phyloP scores from a whole-genome alignment of 768 basidiomycete genomes.

The Rhizopogon salebrosus region DNA sequence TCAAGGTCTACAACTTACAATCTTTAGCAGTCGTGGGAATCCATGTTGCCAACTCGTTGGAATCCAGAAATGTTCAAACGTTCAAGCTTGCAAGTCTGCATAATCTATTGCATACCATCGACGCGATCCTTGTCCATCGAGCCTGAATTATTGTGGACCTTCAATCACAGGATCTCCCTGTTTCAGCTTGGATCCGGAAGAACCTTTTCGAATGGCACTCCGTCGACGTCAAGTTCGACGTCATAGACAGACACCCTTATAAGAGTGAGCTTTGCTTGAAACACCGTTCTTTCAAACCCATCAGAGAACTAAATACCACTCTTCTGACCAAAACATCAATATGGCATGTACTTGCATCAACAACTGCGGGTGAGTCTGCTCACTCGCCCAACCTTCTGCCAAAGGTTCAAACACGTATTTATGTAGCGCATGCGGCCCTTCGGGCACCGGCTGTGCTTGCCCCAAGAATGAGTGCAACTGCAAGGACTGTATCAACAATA shows the following conservation, averaged over 20 bases:
- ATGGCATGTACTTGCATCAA: conserved; percentile 29
- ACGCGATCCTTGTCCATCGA: too few relatives aligned
- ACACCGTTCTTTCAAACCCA: background rate
- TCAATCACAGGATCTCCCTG: too few relatives aligned
- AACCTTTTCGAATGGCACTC: background rate
- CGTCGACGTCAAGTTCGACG: background rate
- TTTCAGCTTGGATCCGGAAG: too few relatives aligned
- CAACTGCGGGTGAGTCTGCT: conserved; percentile 20
- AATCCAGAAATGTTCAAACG: too few relatives aligned
- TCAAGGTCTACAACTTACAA: background rate
- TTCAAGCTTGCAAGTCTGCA: too few relatives aligned
- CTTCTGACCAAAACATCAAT: background rate
- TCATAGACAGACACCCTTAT: background rate
- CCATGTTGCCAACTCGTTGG: too few relatives aligned
- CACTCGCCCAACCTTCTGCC: background rate
- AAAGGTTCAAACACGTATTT: background rate
- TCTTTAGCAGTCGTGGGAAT: background rate
- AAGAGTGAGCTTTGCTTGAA: background rate
- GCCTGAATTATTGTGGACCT: too few relatives aligned
- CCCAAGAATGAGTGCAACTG: conserved; percentile 27
- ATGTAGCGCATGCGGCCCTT: conserved; percentile 25
- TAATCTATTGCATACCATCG: too few relatives aligned
- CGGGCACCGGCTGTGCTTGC: conserved; percentile 27
- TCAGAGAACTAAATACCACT: too few relatives aligned
- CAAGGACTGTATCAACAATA: conserved; percentile 23